These are phyloP conservation scores for Cytospora piceicola DNA, from an alignment of 2,329 filamentous ascomycete species.

Conservation along the genomic window DNA sequence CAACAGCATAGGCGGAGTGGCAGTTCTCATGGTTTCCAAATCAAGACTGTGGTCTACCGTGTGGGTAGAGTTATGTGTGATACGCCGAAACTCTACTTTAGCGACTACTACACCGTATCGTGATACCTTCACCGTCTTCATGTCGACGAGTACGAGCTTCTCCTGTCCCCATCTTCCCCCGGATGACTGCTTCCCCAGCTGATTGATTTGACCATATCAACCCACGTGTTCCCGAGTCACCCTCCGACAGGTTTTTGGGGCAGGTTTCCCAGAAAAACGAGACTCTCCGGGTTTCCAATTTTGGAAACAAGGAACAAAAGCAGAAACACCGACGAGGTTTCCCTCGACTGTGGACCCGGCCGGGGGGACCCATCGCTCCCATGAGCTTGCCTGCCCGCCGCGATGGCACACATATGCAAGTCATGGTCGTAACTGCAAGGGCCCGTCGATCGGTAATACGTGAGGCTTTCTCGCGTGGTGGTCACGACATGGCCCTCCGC, in stretches of 20 bases:
- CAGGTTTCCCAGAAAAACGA: not conserved
- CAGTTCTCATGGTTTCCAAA: not conserved
- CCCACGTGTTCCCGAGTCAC: not conserved
- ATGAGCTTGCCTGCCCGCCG: too few relatives aligned
- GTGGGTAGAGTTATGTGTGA: not conserved
- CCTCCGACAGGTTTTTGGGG: not conserved
- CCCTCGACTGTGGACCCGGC: not conserved
- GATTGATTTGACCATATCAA: not conserved
- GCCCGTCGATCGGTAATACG: constrained; percentile 25
- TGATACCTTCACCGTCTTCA: too few relatives aligned
- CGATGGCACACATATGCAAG: not conserved
- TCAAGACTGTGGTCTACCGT: not conserved
- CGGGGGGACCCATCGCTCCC: not conserved
- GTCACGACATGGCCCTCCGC: constrained; percentile 23
- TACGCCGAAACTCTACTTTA: too few relatives aligned
- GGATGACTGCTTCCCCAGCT: not conserved
- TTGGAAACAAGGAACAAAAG: not conserved
- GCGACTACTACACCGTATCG: not conserved
- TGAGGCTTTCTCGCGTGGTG: constrained; percentile 6
- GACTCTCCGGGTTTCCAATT: not conserved
- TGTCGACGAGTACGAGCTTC: not conserved
- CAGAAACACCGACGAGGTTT: too few relatives aligned
- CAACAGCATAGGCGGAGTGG: not conserved
- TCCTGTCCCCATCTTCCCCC: not conserved
- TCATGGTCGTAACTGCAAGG: constrained; percentile 29